phyloP scores from a whole-genome alignment of 2,329 filamentous ascomycete species.

The Thermoascus crustaceus region DNA sequence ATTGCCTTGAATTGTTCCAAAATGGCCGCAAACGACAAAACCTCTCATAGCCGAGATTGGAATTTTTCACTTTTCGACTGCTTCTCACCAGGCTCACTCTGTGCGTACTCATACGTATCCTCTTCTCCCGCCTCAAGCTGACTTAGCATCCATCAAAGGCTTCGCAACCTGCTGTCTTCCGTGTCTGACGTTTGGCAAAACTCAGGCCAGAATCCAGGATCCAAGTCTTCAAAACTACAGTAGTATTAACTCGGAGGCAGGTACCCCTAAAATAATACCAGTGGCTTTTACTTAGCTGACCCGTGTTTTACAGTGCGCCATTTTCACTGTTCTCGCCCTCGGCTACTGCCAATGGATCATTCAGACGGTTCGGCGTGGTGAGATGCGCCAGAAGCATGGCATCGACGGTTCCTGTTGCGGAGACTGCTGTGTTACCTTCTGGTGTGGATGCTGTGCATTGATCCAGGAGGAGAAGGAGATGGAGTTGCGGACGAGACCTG shows the following conservation, averaged over 20 bases:
- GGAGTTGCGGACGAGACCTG: slow-evolving; percentile 11
- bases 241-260: slow-evolving; percentile 7
- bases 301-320: slow-evolving; percentile 7
- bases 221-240: slow-evolving; percentile 6
- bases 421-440: slow-evolving; percentile 13
- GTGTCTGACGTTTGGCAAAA: slow-evolving; percentile 14
- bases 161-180: slow-evolving; percentile 11
- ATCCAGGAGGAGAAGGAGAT: slow-evolving; percentile 16
- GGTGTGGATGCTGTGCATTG: slow-evolving; percentile 14
- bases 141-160: slow-evolving; percentile 2
- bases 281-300: background rate
- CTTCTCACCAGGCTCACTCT: slow-evolving; percentile 11
- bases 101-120: slow-evolving; percentile 4
- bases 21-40: background rate
- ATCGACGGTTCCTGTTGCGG: slow-evolving; percentile 12
- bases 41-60: slow-evolving; percentile 8
- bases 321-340: slow-evolving; percentile 10
- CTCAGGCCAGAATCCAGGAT: slow-evolving; percentile 8
- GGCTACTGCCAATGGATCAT: slow-evolving; percentile 12
- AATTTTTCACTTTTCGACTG: slow-evolving; percentile 13
- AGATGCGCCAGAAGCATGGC: slow-evolving; percentile 11
- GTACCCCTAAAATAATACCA: background rate
- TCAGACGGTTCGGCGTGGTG: slow-evolving; percentile 12
- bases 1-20: no score
- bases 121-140: background rate